Base-by-base conservation (phyloP, 805 yeast genomes). In the Cyberlindnera misumaiensis region DNA sequence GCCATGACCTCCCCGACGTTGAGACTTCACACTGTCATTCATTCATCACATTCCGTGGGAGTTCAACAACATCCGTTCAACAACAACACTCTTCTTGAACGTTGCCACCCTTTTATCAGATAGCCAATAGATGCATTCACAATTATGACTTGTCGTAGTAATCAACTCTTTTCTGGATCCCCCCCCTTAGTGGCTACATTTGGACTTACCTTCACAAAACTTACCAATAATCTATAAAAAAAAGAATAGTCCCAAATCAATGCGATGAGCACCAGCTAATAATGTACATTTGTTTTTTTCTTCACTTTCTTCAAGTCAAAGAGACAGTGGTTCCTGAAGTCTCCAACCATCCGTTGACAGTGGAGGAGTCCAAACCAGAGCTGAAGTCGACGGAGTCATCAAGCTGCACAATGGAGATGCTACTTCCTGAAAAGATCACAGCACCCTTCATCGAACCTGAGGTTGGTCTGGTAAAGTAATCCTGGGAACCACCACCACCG, bases 401-500 rank as follows among this genome's bases (percentile, higher is more conserved):
- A 40, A 88, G 74, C 46, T 70, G 65, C 45, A 76, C 75, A 53
- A 86, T 62, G 55, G 75, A 73, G 49, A 87, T 70, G 20, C 15
- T 9, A 29, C 64, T 46, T 45, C 71, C 67, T 47, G 73, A 67
- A 66, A 93, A 90, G 56, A 93, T 67, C 43, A 75, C 96, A 49
- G 96, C 97, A 56, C 93, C 96, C 72, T 85, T 87, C 70, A 87
- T 67, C 32, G 94, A 68, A 15, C 77, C 71, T 44, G 67, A 56
- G 32, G 83, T 73, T 53, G 98, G 98, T 75, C 98, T 87, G 16
- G 62, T 54, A 62, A 93, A 85, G 74, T 82, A 90, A 68, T 90
- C 93, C 47, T 78, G 70, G 44, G 95, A 68, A 56, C 95, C 95
- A 60, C 90, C 94, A 54, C 96, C 97, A 62, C 86, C 87, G 39